Percentiles rank a stretch among this genome's conserved stretches.
phyloP scores from a whole-genome alignment of 2,329 filamentous ascomycete species.

The Dichotomopilus funicola region DNA sequence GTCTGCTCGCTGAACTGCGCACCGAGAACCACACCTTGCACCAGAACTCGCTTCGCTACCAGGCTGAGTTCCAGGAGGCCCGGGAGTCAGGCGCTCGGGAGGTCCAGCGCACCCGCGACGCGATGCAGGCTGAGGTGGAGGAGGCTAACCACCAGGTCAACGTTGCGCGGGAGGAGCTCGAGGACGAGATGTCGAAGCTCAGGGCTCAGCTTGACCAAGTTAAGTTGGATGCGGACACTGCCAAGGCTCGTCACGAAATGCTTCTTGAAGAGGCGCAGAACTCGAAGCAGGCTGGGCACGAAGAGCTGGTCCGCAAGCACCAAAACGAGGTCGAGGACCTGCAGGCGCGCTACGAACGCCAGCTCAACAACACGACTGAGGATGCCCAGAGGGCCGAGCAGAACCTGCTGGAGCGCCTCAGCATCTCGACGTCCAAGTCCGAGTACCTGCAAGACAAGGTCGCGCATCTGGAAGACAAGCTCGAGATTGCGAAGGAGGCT shows the following conservation, averaged over 20 bases:
- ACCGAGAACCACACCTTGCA: constrained; percentile 68
- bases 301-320: constrained; percentile 50
- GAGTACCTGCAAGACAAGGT: constrained; percentile 83
- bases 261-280: constrained; percentile 74
- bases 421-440: constrained; percentile 75
- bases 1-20: constrained; percentile 48
- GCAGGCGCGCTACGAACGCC: constrained; percentile 66
- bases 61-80: constrained; percentile 79
- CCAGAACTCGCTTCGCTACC: constrained; percentile 58
- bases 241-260: constrained; percentile 75
- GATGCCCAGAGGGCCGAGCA: constrained; percentile 76
- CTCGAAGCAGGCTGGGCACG: constrained; percentile 53
- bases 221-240: constrained; percentile 71
- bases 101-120: constrained; percentile 69
- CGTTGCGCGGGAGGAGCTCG: constrained; percentile 71
- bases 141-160: constrained; percentile 81
- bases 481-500: constrained; percentile 83
- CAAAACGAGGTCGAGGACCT: constrained; percentile 68
- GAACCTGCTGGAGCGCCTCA: constrained; percentile 73
- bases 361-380: constrained; percentile 66
- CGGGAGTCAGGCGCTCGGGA: constrained; percentile 73
- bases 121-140: constrained; percentile 77
- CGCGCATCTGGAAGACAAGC: constrained; percentile 77
- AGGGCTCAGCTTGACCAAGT: constrained; percentile 71
- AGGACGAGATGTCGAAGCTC: constrained; percentile 67